Conservation (phyloP, 2,329 filamentous ascomycete species). For the Clarireedia homoeocarpa region DNA sequence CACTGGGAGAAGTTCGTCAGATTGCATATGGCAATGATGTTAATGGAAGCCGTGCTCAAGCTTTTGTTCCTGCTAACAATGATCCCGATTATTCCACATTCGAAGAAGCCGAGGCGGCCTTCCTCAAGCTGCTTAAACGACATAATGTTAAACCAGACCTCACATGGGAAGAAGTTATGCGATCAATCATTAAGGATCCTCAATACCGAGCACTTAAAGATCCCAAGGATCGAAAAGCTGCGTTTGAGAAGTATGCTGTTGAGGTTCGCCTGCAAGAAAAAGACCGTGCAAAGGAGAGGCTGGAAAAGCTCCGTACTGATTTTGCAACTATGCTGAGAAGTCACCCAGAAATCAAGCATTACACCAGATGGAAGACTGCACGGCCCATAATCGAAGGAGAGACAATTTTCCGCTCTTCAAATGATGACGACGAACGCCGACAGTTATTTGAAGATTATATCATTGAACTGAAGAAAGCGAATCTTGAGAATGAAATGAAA, state of each 20-base stretch:
- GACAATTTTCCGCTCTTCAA: constrained; percentile 88
- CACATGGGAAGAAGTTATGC: constrained; percentile 86
- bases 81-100: constrained; percentile 72
- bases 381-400: constrained; percentile 90
- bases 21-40: constrained; percentile 49
- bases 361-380: constrained; percentile 94
- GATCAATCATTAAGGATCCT: constrained; percentile 77
- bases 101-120: constrained; percentile 89
- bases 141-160: constrained; percentile 84
- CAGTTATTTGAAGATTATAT: constrained; percentile 94
- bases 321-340: constrained; percentile 94
- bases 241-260: constrained; percentile 91
- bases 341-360: constrained; percentile 94
- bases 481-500: constrained; percentile 66
- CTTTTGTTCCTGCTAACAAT: constrained; percentile 54
- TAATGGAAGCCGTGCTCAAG: constrained; percentile 39
- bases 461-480: constrained; percentile 69
- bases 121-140: constrained; percentile 80
- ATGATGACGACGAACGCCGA: constrained; percentile 77
- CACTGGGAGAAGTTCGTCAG: constrained; percentile 48
- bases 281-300: constrained; percentile 85
- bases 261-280: constrained; percentile 89
- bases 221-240: constrained; percentile 79
- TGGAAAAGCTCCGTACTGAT: constrained; percentile 85
- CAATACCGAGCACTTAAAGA: constrained; percentile 92